Conservation (phyloP, 106 monocot genomes). For the Narthecium ossifragum region DNA sequence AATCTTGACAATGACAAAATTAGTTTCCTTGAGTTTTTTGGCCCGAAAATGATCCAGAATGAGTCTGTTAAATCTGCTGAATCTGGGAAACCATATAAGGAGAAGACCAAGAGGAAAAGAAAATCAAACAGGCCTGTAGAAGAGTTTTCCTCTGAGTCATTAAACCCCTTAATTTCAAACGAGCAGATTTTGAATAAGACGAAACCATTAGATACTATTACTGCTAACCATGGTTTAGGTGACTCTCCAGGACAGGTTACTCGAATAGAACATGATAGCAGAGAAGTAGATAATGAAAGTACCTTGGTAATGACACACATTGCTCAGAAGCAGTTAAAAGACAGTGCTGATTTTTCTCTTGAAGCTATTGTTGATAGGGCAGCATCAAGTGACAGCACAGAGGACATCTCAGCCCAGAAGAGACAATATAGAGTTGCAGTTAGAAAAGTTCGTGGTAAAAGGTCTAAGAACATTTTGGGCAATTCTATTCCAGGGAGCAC, state of each 20-base stretch:
- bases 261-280: not conserved
- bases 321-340: constrained; percentile 8
- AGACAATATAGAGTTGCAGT: constrained; percentile 30
- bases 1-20: constrained; percentile 13
- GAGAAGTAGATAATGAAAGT: constrained; percentile 8
- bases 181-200: not conserved
- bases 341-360: constrained; percentile 1
- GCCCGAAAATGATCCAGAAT: constrained; percentile 1
- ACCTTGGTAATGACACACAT: no score
- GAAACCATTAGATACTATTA: constrained; percentile 9
- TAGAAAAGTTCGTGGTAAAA: constrained; percentile 32
- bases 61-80: constrained; percentile 6
- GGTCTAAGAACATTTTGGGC: not conserved
- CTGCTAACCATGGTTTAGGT: constrained; percentile 7
- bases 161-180: constrained; percentile 2
- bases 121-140: constrained; percentile 9
- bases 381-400: constrained; percentile 39
- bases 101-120: constrained; percentile 22
- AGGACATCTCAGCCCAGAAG: constrained; percentile 11
- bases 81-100: constrained; percentile 15
- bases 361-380: constrained; percentile 8
- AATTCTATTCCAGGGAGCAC: constrained; percentile 13
- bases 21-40: constrained; percentile 20
- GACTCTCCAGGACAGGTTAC: not conserved
- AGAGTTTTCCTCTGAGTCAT: not conserved